These are phyloP conservation scores for Aspergillus awamori DNA, from an alignment of 2,329 filamentous ascomycete genomes.

Conservation along the genomic window DNA sequence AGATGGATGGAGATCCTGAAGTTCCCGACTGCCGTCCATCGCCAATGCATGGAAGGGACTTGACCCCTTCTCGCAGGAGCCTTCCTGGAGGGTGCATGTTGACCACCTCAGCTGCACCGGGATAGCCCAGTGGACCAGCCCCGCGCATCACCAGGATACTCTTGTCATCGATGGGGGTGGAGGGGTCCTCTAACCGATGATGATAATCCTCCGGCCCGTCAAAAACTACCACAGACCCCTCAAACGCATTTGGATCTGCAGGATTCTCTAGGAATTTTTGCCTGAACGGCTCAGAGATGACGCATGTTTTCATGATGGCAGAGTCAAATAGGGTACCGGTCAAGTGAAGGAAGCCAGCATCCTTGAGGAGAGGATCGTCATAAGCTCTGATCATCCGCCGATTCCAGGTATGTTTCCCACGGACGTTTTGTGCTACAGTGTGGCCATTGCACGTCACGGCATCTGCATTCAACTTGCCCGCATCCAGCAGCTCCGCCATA, in stretches of 20 bases:
- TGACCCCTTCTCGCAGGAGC: slow-evolving; percentile 50
- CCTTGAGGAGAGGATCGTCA: slow-evolving; percentile 49
- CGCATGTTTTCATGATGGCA: slow-evolving; percentile 58
- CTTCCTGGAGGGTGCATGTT: slow-evolving; percentile 55
- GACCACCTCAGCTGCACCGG: slow-evolving; percentile 56
- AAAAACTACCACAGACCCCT: slow-evolving; percentile 52
- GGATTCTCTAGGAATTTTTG: slow-evolving; percentile 51
- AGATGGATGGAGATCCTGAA: slow-evolving; percentile 57
- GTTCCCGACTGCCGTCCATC: slow-evolving; percentile 60
- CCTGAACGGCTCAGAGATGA: slow-evolving; percentile 52
- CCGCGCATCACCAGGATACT: slow-evolving; percentile 56
- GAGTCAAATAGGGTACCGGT: slow-evolving; percentile 54
- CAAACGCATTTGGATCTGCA: slow-evolving; percentile 52
- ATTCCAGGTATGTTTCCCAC: slow-evolving; percentile 54
- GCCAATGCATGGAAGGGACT: slow-evolving; percentile 55
- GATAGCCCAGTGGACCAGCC: slow-evolving; percentile 54
- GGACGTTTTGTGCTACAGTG: slow-evolving; percentile 49
- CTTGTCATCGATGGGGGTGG: slow-evolving; percentile 42
- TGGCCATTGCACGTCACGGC: slow-evolving; percentile 53
- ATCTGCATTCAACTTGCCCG: slow-evolving; percentile 49
- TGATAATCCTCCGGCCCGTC: slow-evolving; percentile 57
- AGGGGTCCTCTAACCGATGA: slow-evolving; percentile 45
- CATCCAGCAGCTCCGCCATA: slow-evolving; percentile 56
- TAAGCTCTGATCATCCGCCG: slow-evolving; percentile 52
- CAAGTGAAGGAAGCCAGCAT: slow-evolving; percentile 57